Evolutionary conservation across 257 asterid species (phyloP).

Genomic region (Lantana camara): DNA sequence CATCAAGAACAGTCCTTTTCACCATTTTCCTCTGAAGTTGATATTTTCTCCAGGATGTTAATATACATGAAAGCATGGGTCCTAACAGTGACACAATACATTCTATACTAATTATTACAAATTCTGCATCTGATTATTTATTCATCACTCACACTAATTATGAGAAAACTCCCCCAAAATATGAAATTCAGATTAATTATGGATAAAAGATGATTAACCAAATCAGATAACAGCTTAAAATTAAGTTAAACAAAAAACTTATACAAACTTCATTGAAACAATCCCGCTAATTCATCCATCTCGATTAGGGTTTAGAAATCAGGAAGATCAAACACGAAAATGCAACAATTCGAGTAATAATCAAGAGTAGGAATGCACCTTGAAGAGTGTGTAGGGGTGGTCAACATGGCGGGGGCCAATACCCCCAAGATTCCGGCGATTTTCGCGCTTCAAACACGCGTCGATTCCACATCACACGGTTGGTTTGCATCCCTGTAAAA

Average conservation of each 20-base stretch:
- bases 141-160: no score
- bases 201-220: neutral
- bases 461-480: slow-evolving; percentile 27
- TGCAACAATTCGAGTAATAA: neutral
- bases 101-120: neutral
- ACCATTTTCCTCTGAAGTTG: neutral
- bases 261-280: neutral
- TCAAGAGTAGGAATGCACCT: slow-evolving; percentile 13
- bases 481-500: no score
- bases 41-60: neutral
- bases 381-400: slow-evolving; percentile 32
- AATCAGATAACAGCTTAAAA: neutral
- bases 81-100: no score
- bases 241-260: neutral
- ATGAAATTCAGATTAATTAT: no score
- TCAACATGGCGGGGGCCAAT: neutral
- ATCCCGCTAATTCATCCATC: no score
- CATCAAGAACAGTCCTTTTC: slow-evolving; percentile 10
- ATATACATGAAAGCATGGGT: no score
- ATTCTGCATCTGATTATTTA: neutral
- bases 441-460: slow-evolving; percentile 49
- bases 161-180: no score
- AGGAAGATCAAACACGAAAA: neutral
- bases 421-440: slow-evolving; percentile 35
- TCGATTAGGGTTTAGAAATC: neutral